Evolutionary conservation across 805 yeast genomes (phyloP), one percentile per base, ranked within the genome.

Genomic region (Suhomyces pyralidae): DNA sequence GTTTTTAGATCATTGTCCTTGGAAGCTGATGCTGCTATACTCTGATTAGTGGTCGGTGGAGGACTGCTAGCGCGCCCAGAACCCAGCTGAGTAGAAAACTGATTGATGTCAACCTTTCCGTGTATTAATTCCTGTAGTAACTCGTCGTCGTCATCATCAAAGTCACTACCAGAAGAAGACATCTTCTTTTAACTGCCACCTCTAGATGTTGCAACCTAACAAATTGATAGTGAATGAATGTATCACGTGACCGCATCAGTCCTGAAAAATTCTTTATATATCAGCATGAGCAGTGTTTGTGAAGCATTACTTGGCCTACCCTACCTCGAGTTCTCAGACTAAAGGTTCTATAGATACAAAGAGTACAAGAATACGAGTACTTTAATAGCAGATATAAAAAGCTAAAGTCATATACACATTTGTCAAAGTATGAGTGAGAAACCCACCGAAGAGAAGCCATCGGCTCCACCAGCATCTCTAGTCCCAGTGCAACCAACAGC

Each of bases 401-500:
- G 14, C n/a, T 28, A n/a, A 28, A 28, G n/a, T 12, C 10, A 28
- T 28, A 28, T 12, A 28, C 12, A 28, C n/a, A 12, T 28, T 28
- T 28, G 14, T 12, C 7, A 28, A 5, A 36, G 7, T 34, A 38
- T 38, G 42, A 38, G 24, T 38, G 42, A 38, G 17, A 44, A 40
- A 45, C 40, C 45, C 34, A 40, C 40, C 12, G 58, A 61, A 19
- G 58, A 55, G 25, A 57, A 51, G 50, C 46, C 57, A 15, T 59
- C 68, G 9, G 70, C 64, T 1, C 68, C 70, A 17, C 70, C 63
- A 45, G 96, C 96, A 1, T 84, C 91, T 3, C 74, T 91, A 48
- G 92, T 91, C 22, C 98, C 98, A 10, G 84, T 84, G 44, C 92
- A 90, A 56, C 98, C 99, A 34, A 74, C 83, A 24, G 83, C 90